Conservation (phyloP, 2,329 filamentous ascomycete species). For the Phialocephala sp. region DNA sequence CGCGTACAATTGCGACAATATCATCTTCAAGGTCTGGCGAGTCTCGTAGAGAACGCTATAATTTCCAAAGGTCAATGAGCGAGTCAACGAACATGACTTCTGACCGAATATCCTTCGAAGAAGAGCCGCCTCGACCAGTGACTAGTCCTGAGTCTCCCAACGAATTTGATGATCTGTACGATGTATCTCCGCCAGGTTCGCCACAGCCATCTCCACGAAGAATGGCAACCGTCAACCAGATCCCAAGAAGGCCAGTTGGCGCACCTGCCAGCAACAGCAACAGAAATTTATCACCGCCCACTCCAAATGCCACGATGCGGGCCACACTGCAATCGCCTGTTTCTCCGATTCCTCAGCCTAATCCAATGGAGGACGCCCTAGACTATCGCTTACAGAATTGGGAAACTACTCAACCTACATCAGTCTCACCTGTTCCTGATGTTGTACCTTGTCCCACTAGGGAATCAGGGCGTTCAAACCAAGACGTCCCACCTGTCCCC, state of each 20-base stretch:
- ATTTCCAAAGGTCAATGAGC: constrained; percentile 46
- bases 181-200: constrained; percentile 43
- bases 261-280: constrained; percentile 16
- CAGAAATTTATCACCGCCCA: constrained; percentile 11
- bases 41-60: constrained; percentile 34
- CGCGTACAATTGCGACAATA: constrained; percentile 36
- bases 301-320: constrained; percentile 28
- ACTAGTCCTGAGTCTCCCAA: constrained; percentile 40
- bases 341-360: constrained; percentile 36
- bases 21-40: constrained; percentile 32
- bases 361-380: constrained; percentile 8
- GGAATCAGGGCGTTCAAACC: not conserved
- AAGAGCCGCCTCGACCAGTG: constrained; percentile 40
- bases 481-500: not conserved
- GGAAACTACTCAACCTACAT: constrained; percentile 16
- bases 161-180: constrained; percentile 43
- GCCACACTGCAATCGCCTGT: constrained; percentile 34
- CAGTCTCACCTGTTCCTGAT: constrained; percentile 12
- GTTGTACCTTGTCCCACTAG: constrained; percentile 3
- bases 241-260: constrained; percentile 37
- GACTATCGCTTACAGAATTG: constrained; percentile 26
- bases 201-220: constrained; percentile 33
- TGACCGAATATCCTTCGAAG: constrained; percentile 33
- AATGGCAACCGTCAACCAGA: constrained; percentile 27
- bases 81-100: constrained; percentile 44